Percentiles rank a stretch among this genome's conserved stretches.
phyloP scores from a whole-genome alignment of 768 basidiomycete species.

The Pilatotrama ljubarskyi region DNA sequence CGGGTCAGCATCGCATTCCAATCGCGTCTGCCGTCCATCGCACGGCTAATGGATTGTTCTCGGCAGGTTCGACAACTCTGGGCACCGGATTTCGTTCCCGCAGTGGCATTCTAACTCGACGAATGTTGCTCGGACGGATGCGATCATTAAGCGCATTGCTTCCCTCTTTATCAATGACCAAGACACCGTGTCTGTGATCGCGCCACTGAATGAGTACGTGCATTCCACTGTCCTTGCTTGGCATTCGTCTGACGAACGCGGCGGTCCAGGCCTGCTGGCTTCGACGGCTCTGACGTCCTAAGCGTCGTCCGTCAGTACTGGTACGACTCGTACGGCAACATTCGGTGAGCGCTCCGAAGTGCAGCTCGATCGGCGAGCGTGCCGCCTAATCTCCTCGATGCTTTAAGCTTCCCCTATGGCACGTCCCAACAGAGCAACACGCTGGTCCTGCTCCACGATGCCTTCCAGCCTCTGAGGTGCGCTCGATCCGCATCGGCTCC shows the following conservation, averaged over 20 bases:
- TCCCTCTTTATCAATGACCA: slow-evolving; percentile 55
- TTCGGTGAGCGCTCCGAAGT: slow-evolving; percentile 47
- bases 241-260: not conserved
- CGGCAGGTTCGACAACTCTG: slow-evolving; percentile 78
- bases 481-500: not conserved
- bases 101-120: slow-evolving; percentile 67
- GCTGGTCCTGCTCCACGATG: slow-evolving; percentile 71
- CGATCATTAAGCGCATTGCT: slow-evolving; percentile 63
- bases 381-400: not conserved
- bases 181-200: slow-evolving; percentile 64
- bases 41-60: not conserved
- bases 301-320: slow-evolving; percentile 59
- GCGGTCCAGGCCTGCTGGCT: slow-evolving; percentile 68
- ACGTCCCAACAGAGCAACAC: slow-evolving; percentile 52
- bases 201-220: slow-evolving; percentile 75
- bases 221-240: not conserved
- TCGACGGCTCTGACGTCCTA: slow-evolving; percentile 51
- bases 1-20: slow-evolving; percentile 45
- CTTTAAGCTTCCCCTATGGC: slow-evolving; percentile 43
- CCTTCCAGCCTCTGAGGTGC: slow-evolving; percentile 64
- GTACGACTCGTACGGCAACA: slow-evolving; percentile 72
- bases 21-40: not conserved
- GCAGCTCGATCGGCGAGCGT: not conserved
- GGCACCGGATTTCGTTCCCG: slow-evolving; percentile 60
- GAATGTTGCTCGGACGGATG: slow-evolving; percentile 67